Percentiles rank a stretch among this genome's conserved stretches.
These are phyloP conservation scores for Helicocarpus griseus DNA, from an alignment of 2,329 filamentous ascomycete species.

Conservation along the genomic window DNA sequence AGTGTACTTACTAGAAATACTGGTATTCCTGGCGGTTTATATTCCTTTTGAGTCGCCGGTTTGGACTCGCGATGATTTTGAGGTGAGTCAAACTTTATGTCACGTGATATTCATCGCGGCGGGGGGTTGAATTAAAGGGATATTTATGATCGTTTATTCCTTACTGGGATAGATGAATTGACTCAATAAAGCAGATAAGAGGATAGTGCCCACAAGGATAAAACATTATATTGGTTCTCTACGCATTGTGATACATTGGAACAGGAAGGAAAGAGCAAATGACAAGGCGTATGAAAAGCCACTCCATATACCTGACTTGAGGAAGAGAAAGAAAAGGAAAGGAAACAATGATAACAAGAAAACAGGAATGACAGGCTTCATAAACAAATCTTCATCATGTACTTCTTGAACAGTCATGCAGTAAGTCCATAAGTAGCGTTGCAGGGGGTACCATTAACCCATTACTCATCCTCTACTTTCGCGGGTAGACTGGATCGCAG, in stretches of 20 bases:
- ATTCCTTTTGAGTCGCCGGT: not conserved
- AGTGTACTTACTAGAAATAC: not conserved
- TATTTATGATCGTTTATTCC: not conserved
- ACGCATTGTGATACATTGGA: not conserved
- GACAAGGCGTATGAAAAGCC: not conserved
- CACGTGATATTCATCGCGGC: no score
- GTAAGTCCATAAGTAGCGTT: not conserved
- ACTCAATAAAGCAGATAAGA: no score
- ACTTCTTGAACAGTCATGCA: not conserved
- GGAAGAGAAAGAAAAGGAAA: not conserved
- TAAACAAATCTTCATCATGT: constrained; percentile 1
- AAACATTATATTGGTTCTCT: not conserved
- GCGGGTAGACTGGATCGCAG: not conserved
- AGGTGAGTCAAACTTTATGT: not conserved
- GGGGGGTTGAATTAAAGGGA: no score
- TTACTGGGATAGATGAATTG: no score
- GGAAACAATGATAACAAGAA: not conserved
- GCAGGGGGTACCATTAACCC: not conserved
- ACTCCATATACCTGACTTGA: not conserved
- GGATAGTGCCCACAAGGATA: no score
- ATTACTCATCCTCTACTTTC: not conserved
- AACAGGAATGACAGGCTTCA: constrained; percentile 12
- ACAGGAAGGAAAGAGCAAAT: not conserved
- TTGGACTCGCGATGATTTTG: not conserved
- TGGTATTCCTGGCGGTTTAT: not conserved